Evolutionary conservation across 2,329 filamentous ascomycete species (phyloP).

Genomic region (Pyrenochaeta sp.): DNA sequence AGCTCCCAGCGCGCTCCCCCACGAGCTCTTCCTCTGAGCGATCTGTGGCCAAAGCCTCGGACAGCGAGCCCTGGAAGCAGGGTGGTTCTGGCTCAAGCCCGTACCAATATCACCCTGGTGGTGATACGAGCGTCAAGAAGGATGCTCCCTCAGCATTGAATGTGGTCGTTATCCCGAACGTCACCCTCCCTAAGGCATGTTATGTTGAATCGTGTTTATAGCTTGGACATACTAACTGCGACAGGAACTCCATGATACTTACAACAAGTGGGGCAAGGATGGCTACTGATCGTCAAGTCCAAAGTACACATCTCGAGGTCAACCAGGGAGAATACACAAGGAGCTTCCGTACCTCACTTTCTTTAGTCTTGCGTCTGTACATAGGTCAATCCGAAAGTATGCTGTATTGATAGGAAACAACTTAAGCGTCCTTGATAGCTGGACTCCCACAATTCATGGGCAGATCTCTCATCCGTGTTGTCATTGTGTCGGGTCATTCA

Average conservation of each 20-base stretch:
- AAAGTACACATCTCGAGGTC: constrained; percentile 1
- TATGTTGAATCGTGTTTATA: background rate
- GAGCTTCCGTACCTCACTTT: constrained; percentile 1
- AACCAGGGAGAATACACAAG: background rate
- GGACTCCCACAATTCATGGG: background rate
- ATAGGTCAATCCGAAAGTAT: constrained; percentile 18
- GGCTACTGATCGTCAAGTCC: constrained; percentile 66
- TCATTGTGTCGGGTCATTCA: background rate
- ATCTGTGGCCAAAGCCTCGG: constrained; percentile 74
- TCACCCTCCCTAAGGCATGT: constrained; percentile 79
- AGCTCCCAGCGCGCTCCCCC: constrained; percentile 76
- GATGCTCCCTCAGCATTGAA: constrained; percentile 96
- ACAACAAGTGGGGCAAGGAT: constrained; percentile 99
- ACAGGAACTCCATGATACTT: constrained; percentile 90
- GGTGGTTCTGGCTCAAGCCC: constrained; percentile 58
- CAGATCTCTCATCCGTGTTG: background rate
- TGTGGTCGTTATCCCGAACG: constrained; percentile 91
- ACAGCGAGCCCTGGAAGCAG: constrained; percentile 91
- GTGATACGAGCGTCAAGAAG: constrained; percentile 79
- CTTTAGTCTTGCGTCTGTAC: constrained; percentile 22
- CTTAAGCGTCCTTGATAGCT: background rate
- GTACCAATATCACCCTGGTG: constrained; percentile 77
- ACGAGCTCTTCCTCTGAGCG: constrained; percentile 85
- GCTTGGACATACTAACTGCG: constrained; percentile 3
- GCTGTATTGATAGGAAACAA: constrained; percentile 12